Evolutionary conservation across 768 basidiomycete genomes (phyloP).

Genomic region (Xerocomus brunneocitrinus): DNA sequence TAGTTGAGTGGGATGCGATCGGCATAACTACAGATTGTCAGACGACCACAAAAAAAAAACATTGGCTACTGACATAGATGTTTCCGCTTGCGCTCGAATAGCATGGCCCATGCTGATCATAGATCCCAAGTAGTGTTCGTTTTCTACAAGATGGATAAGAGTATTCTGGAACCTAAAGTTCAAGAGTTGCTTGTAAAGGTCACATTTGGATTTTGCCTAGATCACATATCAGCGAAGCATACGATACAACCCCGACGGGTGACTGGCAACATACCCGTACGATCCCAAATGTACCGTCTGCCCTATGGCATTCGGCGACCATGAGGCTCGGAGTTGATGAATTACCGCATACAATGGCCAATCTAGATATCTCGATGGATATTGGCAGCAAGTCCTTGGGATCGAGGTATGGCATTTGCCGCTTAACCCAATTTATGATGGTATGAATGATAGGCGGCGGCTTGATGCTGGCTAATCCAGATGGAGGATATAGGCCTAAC

Average conservation of each 20-base stretch:
- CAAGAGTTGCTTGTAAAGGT: conserved; percentile 78
- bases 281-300: conserved; percentile 75
- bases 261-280: conserved; percentile 49
- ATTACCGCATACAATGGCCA: conserved; percentile 83
- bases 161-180: conserved; percentile 66
- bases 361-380: conserved; percentile 72
- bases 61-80: conserved; percentile 29
- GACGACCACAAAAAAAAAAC: background rate
- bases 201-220: conserved; percentile 76
- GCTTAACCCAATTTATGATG: conserved; percentile 47
- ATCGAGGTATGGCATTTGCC: conserved; percentile 67
- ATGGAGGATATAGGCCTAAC: conserved; percentile 23
- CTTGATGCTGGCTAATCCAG: conserved; percentile 26
- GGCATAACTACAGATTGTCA: conserved; percentile 21
- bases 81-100: conserved; percentile 53
- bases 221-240: conserved; percentile 5
- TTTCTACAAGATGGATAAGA: conserved; percentile 63
- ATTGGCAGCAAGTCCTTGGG: conserved; percentile 84
- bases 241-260: conserved; percentile 4
- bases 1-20: conserved; percentile 29
- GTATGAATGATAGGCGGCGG: conserved; percentile 35
- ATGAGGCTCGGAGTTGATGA: conserved; percentile 77
- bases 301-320: conserved; percentile 75
- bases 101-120: conserved; percentile 65
- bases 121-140: conserved; percentile 65